These are phyloP conservation scores for Coemansia sp. DNA, from an alignment of 192 early-diverging fungal genomes.

Conservation along the genomic window DNA sequence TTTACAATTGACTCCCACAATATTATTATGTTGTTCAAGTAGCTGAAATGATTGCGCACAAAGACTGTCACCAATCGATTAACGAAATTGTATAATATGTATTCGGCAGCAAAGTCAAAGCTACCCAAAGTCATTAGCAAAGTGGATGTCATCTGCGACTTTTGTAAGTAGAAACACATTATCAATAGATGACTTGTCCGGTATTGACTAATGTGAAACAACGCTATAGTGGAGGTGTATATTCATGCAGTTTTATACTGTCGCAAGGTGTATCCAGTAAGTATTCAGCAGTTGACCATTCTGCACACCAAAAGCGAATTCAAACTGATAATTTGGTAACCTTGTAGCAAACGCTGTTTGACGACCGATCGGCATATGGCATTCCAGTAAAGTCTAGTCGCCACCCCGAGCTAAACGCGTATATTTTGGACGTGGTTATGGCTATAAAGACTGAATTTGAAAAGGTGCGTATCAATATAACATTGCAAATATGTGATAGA, in stretches of 20 bases:
- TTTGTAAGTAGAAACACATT: slow-evolving; percentile 23
- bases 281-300: slow-evolving; percentile 9
- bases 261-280: slow-evolving; percentile 44
- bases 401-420: slow-evolving; percentile 54
- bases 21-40: background rate
- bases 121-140: slow-evolving; percentile 14
- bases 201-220: background rate
- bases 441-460: slow-evolving; percentile 41
- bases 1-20: background rate
- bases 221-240: slow-evolving; percentile 43
- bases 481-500: no score
- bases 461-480: slow-evolving; percentile 25
- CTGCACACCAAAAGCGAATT: background rate
- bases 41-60: background rate
- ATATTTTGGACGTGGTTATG: slow-evolving; percentile 43
- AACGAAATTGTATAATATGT: background rate
- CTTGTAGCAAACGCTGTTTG: slow-evolving; percentile 47
- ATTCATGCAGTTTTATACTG: slow-evolving; percentile 27
- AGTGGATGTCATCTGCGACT: slow-evolving; percentile 41
- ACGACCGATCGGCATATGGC: slow-evolving; percentile 43
- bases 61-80: background rate
- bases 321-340: background rate
- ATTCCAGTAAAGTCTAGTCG: slow-evolving; percentile 53
- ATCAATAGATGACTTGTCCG: background rate
- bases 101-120: background rate